These are phyloP conservation scores for Nannizzia gypsea DNA, from an alignment of 2,329 filamentous ascomycete species.

Conservation along the genomic window DNA sequence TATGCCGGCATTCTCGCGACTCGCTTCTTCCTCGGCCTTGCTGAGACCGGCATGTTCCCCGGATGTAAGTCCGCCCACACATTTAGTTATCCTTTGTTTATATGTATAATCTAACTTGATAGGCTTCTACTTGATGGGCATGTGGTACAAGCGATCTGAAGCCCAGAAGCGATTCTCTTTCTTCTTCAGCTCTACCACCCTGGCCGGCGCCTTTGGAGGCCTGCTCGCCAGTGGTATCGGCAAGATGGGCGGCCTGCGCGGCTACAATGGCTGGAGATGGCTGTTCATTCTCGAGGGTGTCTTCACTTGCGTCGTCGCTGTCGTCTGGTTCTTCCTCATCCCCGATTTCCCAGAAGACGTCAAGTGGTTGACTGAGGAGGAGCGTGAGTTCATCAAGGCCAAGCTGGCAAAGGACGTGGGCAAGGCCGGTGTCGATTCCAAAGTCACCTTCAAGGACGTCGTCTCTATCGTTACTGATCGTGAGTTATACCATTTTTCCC, in stretches of 20 bases:
- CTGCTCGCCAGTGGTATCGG: conserved; percentile 49
- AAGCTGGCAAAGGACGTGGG: conserved; percentile 60
- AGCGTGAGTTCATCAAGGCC: conserved; percentile 53
- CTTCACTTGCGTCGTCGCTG: conserved; percentile 49
- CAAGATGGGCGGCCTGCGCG: conserved; percentile 43
- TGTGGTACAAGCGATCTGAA: conserved; percentile 74
- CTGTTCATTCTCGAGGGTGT: conserved; percentile 51
- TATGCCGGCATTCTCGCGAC: conserved; percentile 67
- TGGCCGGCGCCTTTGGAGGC: conserved; percentile 52
- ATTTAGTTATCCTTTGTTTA: neutral
- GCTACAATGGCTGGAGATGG: conserved; percentile 47
- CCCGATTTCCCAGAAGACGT: conserved; percentile 64
- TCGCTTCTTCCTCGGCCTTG: conserved; percentile 73
- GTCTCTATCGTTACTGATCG: conserved; percentile 56
- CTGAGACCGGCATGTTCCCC: conserved; percentile 60
- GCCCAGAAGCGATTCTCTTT: conserved; percentile 86
- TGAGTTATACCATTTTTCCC: conserved; percentile 17
- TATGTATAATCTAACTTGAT: neutral
- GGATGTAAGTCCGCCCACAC: conserved; percentile 40
- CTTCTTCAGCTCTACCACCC: conserved; percentile 67
- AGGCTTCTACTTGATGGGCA: conserved; percentile 56
- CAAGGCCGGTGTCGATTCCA: conserved; percentile 50
- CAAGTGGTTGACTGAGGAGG: conserved; percentile 60
- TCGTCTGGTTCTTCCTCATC: conserved; percentile 53
- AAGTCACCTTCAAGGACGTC: conserved; percentile 49